phyloP scores from a whole-genome alignment of 352 stramenopile genomes.

The Elongisporangium senticosum region DNA sequence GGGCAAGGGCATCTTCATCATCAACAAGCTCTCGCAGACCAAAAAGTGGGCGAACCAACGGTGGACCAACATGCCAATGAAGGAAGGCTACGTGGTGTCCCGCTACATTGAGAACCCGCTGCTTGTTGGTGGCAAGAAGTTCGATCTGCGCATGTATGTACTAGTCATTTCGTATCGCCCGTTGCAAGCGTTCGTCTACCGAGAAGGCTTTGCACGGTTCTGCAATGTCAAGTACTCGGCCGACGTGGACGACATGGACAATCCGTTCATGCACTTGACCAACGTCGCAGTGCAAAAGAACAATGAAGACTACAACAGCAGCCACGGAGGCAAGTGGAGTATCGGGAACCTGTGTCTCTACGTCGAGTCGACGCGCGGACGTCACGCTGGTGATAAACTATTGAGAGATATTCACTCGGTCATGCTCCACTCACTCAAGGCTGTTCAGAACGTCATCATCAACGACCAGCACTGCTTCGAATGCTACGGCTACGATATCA shows the following conservation, averaged over 20 bases:
- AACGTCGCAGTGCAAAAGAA: constrained; percentile 90
- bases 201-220: constrained; percentile 90
- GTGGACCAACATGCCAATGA: constrained; percentile 59
- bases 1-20: constrained; percentile 92
- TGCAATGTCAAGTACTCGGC: constrained; percentile 89
- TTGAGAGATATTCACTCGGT: constrained; percentile 66
- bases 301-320: constrained; percentile 89
- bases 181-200: constrained; percentile 75
- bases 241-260: constrained; percentile 83
- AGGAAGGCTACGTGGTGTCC: constrained; percentile 86
- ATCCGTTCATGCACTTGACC: constrained; percentile 87
- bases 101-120: constrained; percentile 89
- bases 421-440: constrained; percentile 80
- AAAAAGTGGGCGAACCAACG: constrained; percentile 87
- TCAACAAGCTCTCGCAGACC: constrained; percentile 90
- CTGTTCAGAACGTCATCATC: constrained; percentile 91
- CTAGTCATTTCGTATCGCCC: constrained; percentile 87
- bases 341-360: constrained; percentile 84
- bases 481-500: constrained; percentile 94
- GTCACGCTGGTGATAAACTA: constrained; percentile 48
- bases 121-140: constrained; percentile 91
- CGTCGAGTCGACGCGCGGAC: constrained; percentile 64
- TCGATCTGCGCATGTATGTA: constrained; percentile 91
- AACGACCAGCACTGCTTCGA: constrained; percentile 94
- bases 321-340: constrained; percentile 89